phyloP scores from a whole-genome alignment of 1,284 basidiomycete genomes.

The Meira miltonrushii region DNA sequence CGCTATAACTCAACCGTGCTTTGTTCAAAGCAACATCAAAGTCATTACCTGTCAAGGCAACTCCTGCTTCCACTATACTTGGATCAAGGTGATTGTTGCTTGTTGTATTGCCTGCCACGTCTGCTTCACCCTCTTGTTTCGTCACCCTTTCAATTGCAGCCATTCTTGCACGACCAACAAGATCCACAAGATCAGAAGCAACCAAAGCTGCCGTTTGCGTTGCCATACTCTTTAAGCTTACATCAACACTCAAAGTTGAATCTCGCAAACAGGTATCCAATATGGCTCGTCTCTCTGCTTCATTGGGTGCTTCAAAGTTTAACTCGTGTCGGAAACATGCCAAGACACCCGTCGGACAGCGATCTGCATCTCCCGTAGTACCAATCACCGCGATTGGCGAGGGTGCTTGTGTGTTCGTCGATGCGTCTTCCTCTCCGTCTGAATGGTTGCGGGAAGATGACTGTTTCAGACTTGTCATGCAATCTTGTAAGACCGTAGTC shows the following conservation, averaged over 20 bases:
- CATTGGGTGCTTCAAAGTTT: slow-evolving; percentile 68
- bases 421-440: neutral
- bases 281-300: slow-evolving; percentile 62
- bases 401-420: neutral
- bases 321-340: slow-evolving; percentile 85
- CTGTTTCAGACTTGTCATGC: slow-evolving; percentile 59
- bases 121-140: slow-evolving; percentile 51
- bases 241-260: slow-evolving; percentile 66
- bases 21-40: slow-evolving; percentile 70
- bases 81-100: slow-evolving; percentile 12
- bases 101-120: neutral
- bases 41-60: slow-evolving; percentile 65
- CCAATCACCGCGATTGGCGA: slow-evolving; percentile 57
- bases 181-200: slow-evolving; percentile 71
- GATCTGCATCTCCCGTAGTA: slow-evolving; percentile 67
- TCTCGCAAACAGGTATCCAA: slow-evolving; percentile 54
- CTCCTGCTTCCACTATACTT: slow-evolving; percentile 55
- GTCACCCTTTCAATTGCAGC: slow-evolving; percentile 62
- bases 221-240: slow-evolving; percentile 68
- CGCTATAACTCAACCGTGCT: slow-evolving; percentile 74
- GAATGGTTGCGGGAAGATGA: slow-evolving; percentile 23
- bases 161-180: slow-evolving; percentile 65
- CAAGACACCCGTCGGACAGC: slow-evolving; percentile 65
- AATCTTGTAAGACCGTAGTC: slow-evolving; percentile 64
- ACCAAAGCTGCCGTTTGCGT: slow-evolving; percentile 87